Evolutionary conservation across 75 land plant species (phyloP), one percentile per base, ranked within the genome.

Genomic region (Pinus albicaulis): DNA sequence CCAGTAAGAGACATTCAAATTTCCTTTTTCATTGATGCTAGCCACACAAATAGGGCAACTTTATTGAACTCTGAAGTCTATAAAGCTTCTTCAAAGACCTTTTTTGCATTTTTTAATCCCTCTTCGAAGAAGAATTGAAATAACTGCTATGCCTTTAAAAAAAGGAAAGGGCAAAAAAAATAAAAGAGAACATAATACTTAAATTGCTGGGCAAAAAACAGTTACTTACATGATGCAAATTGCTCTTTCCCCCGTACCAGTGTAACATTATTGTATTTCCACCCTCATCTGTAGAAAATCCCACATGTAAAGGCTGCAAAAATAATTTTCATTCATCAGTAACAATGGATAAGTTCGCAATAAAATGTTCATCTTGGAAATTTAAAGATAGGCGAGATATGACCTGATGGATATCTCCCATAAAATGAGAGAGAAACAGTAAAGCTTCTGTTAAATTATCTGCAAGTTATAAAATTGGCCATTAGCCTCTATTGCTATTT

Each of bases 221-320:
- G 6, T 44, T 55, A 65, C 80, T 76, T 82, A 96, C 99, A 86
- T 93, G 96, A 76, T 93, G 97, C 34, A 96, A 83, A 72, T 96
- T 93, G 19, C 71, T 70, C 77, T 89, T 93, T 59, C 90, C 81
- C 2, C 78, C 64, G 58, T 84, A 96, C 99, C 97, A 96, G 59
- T 71, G 92, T 28, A 96, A 57, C 0, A 73, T 26, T 16, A 95
- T 87, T 26, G 86, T 77, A 79, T 95, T 95, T 22, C 98, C 98
- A 56, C 98, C 98, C 68, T 69, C 82, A 79, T 95, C 98, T 25
- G 78, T 79, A n/a, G 90, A 86, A 76, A 95, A 95, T 31, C 96
- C 98, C 24, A 87, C 89, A 79, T 95, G 98, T 85, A 95, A 63
- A 16, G 98, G 98, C 94, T 95, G 78, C 78, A 48, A 15, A 59